Percentiles rank a stretch among this genome's conserved stretches.
Evolutionary conservation across 202 grass and related monocot genomes (phyloP).

Genomic region (Bolboschoenoplectus hybrid): DNA sequence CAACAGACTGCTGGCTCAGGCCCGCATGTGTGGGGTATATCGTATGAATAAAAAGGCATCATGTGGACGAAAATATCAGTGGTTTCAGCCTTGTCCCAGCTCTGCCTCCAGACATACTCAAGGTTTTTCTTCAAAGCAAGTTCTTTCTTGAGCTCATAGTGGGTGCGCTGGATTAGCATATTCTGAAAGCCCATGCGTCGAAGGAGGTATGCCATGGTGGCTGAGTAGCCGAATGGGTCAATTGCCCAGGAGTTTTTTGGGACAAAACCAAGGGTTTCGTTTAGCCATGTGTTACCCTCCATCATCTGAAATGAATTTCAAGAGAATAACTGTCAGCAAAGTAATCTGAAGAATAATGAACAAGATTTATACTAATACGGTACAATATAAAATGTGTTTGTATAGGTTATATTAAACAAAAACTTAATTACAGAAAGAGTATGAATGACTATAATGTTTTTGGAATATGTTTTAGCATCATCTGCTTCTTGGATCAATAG

Average conservation of each 20-base stretch:
- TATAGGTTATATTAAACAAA: background rate
- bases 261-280: slow-evolving; percentile 88
- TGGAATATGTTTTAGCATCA: background rate
- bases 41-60: slow-evolving; percentile 99
- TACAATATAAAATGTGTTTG: background rate
- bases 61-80: slow-evolving; percentile 99
- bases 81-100: slow-evolving; percentile 91
- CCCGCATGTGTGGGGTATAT: slow-evolving; percentile 97
- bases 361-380: background rate
- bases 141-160: slow-evolving; percentile 98
- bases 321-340: slow-evolving; percentile 26
- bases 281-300: slow-evolving; percentile 95
- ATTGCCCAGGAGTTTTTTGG: slow-evolving; percentile 99
- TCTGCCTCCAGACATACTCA: slow-evolving; percentile 97
- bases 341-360: slow-evolving; percentile 23
- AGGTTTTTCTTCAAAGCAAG: slow-evolving; percentile 77
- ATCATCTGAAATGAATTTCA: slow-evolving; percentile 72
- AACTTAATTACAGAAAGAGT: background rate
- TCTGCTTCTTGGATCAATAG: background rate
- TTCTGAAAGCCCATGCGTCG: slow-evolving; percentile 94
- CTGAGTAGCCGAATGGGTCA: slow-evolving; percentile 95
- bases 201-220: slow-evolving; percentile 93
- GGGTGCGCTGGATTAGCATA: slow-evolving; percentile 95
- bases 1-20: slow-evolving; percentile 97
- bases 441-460: slow-evolving; percentile 1